phyloP scores from a whole-genome alignment of 129 eudicot genomes.

The Kitagawia praeruptora region DNA sequence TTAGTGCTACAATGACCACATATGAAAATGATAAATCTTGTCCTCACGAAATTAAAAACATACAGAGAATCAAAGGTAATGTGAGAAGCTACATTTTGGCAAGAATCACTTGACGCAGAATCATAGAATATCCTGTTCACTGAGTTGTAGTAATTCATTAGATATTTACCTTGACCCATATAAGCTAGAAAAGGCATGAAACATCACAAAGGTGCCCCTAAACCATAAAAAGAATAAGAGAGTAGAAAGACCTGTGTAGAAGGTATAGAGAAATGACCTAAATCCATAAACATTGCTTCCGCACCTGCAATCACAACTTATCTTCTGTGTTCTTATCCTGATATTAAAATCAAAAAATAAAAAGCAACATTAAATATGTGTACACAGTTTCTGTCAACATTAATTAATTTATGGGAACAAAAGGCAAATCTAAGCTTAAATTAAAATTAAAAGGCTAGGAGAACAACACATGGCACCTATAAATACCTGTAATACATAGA shows the following conservation, averaged over 20 bases:
- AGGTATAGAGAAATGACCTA: constrained; percentile 88
- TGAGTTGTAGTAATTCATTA: constrained; percentile 52
- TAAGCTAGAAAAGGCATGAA: constrained; percentile 98
- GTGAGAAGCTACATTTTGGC: background rate
- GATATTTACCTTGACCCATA: constrained; percentile 93
- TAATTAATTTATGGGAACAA: too few relatives aligned
- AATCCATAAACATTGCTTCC: constrained; percentile 98
- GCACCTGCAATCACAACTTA: constrained; percentile 51
- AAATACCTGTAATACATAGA: too few relatives aligned
- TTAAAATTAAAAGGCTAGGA: too few relatives aligned
- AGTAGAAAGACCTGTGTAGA: constrained; percentile 63
- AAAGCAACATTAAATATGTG: too few relatives aligned
- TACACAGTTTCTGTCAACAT: background rate
- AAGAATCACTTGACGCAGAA: constrained; percentile 65
- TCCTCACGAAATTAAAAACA: background rate
- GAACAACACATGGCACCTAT: too few relatives aligned
- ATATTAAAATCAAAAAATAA: background rate
- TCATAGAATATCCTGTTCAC: constrained; percentile 64
- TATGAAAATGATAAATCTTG: background rate
- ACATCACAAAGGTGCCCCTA: constrained; percentile 41
- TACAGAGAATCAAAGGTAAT: background rate
- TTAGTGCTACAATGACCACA: constrained; percentile 5
- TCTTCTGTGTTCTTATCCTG: background rate
- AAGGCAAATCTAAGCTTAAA: too few relatives aligned
- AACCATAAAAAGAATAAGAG: background rate